Evolutionary conservation across 306 rosid species (phyloP), one percentile per base, ranked within the genome.

Genomic region (Sindora glabra): DNA sequence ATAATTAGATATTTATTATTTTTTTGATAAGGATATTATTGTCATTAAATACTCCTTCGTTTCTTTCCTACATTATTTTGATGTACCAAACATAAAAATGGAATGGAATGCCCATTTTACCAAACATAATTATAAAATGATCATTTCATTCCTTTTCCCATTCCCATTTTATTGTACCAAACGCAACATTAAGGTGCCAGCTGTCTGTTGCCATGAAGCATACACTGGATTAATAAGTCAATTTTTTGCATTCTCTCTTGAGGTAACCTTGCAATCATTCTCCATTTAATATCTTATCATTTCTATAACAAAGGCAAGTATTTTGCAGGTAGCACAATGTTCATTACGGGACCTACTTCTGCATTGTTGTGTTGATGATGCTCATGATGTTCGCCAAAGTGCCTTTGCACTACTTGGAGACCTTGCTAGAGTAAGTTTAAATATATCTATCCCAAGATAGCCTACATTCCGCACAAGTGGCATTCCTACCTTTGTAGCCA

Each of bases 391-490:
- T 60, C 88, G 97, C 29, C 99, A 94, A 69, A 89, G 99, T 74
- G 90, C 89, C 47, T 94, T 94, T 82, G 99, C 97, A 15, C 73
- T 94, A 67, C 90, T 94, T 54, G 99, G 99, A 52, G 99, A 94
- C 79, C 95, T 89, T 64, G 97, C 97, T 24, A 81, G 97, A 75
- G 99, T 94, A 89, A 84, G 97, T 84, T 55, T n/a, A 49, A 70
- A 52, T 50, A 15, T 34, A 10, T 38, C 55, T 45, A 21, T 37
- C 24, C 51, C 23, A 41, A 16, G 36, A 62, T 39, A 25, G 52
- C 54, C 34, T 32, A 59, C 60, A 26, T 44, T 30, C 5, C 8
- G 25, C 65, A 16, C n/a, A 18, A 33, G 64, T 57, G 32, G 39
- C 36, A 32, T 65, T 8, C 39, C 30, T 2, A 14, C 22, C 36